These are phyloP conservation scores for Rhizoclosmatium globosum DNA, from an alignment of 192 early-diverging fungal species.

Conservation along the genomic window DNA sequence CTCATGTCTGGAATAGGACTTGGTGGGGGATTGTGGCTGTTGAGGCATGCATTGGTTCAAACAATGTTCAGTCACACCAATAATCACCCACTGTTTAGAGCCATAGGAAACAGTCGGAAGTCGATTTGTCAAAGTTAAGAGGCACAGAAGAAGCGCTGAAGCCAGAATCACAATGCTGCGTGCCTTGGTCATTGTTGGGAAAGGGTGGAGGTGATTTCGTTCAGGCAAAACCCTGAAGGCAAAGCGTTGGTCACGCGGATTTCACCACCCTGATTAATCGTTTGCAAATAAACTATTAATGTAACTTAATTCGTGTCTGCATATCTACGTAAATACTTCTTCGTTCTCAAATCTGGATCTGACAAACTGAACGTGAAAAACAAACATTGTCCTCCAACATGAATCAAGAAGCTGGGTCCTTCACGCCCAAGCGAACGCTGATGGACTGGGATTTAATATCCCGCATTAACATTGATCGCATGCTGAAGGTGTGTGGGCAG, in stretches of 20 bases:
- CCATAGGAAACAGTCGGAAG: too few relatives aligned
- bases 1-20: background rate
- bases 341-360: too few relatives aligned
- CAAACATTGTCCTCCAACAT: slow-evolving; percentile 37
- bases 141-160: background rate
- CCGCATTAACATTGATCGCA: slow-evolving; percentile 24
- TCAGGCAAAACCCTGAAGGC: background rate
- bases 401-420: background rate
- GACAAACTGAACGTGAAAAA: background rate
- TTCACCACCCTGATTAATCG: background rate
- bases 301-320: background rate
- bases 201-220: background rate
- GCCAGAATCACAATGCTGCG: background rate
- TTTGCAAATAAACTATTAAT: background rate
- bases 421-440: slow-evolving; percentile 25
- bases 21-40: background rate
- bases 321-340: too few relatives aligned
- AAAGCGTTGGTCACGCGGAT: background rate
- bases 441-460: slow-evolving; percentile 32
- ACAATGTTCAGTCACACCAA: too few relatives aligned
- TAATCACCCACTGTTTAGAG: too few relatives aligned
- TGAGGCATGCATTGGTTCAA: background rate
- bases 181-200: background rate
- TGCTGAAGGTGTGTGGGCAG: slow-evolving; percentile 12
- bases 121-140: background rate